Conservation (phyloP, 2,329 filamentous ascomycete species). For the Ambrosiella beaveri region DNA sequence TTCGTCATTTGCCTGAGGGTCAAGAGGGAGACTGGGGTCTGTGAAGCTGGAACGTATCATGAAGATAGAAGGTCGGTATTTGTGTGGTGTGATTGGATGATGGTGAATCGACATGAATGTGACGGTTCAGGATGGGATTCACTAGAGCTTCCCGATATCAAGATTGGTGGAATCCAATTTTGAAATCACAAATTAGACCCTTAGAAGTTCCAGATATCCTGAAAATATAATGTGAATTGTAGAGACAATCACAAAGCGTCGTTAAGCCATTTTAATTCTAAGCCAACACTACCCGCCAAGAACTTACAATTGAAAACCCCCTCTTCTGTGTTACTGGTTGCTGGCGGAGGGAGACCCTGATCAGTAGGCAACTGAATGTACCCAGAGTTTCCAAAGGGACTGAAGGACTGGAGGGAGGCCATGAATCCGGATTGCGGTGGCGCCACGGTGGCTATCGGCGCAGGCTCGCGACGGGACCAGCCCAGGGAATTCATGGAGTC, state of each 20-base stretch:
- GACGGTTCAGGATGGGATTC: too few species aligned
- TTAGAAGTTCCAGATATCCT: too few species aligned
- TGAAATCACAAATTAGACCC: too few species aligned
- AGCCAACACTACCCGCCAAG: background rate
- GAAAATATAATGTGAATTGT: background rate
- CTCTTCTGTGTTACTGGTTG: conserved; percentile 76
- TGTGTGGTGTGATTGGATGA: too few species aligned
- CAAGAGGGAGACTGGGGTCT: too few species aligned
- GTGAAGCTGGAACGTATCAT: too few species aligned
- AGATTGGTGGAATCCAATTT: too few species aligned
- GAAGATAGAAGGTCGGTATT: too few species aligned
- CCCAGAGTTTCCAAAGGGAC: conserved; percentile 72
- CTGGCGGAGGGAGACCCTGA: conserved; percentile 38
- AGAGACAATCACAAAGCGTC: background rate
- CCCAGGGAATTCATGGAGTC: conserved; percentile 90
- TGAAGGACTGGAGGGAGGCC: conserved; percentile 65
- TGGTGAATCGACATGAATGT: too few species aligned
- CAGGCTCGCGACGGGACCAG: conserved; percentile 72
- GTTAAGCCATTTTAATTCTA: too few species aligned
- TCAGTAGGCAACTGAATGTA: conserved; percentile 70
- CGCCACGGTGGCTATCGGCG: conserved; percentile 56
- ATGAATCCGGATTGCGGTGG: conserved; percentile 53
- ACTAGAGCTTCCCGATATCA: too few species aligned
- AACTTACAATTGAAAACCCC: conserved; percentile 87
- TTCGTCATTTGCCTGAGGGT: too few species aligned